Percentiles rank a stretch among this genome's conserved stretches.
Conservation (phyloP, 257 asterid genomes). For the Thymus quinquecostatus region DNA sequence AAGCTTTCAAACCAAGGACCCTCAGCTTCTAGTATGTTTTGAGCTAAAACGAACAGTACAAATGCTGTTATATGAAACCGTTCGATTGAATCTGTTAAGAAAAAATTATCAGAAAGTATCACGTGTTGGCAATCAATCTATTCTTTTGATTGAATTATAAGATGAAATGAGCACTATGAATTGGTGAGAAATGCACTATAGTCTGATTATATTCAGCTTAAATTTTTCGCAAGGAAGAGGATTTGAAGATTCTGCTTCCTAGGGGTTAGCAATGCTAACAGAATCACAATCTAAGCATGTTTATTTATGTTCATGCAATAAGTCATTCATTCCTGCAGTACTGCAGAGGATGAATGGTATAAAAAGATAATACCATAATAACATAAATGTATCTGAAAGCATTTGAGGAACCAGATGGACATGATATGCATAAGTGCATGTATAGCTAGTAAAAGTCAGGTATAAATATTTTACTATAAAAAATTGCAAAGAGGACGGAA, state of each 20-base stretch:
- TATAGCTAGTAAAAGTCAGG: conserved; percentile 7
- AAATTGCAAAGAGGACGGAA: conserved; percentile 16
- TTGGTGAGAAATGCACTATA: conserved; percentile 1
- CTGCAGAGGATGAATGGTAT: conserved; percentile 1
- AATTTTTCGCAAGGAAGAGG: no score
- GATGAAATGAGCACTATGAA: neutral
- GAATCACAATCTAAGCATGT: conserved; percentile 2
- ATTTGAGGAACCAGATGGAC: neutral
- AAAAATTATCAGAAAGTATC: conserved; percentile 31
- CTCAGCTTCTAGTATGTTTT: conserved; percentile 91
- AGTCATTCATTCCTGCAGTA: conserved; percentile 7
- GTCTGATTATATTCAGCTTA: neutral
- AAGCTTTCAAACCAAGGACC: conserved; percentile 95
- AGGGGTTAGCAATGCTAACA: no score
- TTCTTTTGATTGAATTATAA: neutral
- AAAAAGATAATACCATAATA: neutral
- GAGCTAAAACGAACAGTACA: conserved; percentile 93
- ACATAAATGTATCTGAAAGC: neutral
- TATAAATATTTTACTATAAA: conserved; percentile 8
- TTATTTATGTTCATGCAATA: neutral
- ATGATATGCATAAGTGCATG: conserved; percentile 11
- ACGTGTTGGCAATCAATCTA: conserved; percentile 22
- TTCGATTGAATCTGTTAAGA: conserved; percentile 81
- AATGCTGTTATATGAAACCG: conserved; percentile 96
- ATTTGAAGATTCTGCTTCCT: no score